Evolutionary conservation across 2,329 filamentous ascomycete genomes (phyloP).

Genomic region (Fusarium piperis): DNA sequence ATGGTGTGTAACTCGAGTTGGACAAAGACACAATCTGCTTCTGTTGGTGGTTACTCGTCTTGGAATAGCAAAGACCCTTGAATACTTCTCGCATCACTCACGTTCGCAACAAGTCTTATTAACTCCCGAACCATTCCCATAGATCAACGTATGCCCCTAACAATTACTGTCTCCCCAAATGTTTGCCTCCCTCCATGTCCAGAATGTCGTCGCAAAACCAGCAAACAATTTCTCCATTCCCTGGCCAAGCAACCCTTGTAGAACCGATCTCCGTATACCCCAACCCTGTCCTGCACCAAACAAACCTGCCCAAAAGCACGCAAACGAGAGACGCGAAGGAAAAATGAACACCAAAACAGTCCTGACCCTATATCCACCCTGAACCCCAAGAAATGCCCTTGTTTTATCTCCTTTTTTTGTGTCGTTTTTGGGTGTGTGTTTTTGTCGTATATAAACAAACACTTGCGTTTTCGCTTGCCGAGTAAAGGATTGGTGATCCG

Average conservation of each 20-base stretch:
- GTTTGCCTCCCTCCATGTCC: background rate
- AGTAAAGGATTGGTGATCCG: conserved; percentile 20
- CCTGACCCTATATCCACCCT: conserved; percentile 23
- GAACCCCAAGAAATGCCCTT: conserved; percentile 35
- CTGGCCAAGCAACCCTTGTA: conserved; percentile 28
- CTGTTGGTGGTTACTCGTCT: background rate
- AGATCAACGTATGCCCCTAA: background rate
- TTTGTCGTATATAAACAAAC: conserved; percentile 29
- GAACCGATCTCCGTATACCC: conserved; percentile 29
- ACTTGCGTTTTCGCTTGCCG: conserved; percentile 28
- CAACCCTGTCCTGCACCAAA: conserved; percentile 27
- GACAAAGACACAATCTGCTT: background rate
- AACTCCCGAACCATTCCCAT: conserved; percentile 4
- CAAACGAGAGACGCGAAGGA: conserved; percentile 33
- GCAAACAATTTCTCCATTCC: conserved; percentile 38
- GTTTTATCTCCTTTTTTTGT: conserved; percentile 15
- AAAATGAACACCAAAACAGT: conserved; percentile 12
- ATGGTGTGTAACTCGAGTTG: background rate
- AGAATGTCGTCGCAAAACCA: conserved; percentile 15
- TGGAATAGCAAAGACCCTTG: background rate
- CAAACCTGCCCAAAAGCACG: conserved; percentile 22
- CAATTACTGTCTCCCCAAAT: conserved; percentile 22
- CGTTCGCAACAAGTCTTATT: conserved; percentile 28
- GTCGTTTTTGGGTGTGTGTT: conserved; percentile 24
- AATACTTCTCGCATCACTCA: background rate